Conservation (phyloP, 2,329 filamentous ascomycete species). For the Dothistroma pini region DNA sequence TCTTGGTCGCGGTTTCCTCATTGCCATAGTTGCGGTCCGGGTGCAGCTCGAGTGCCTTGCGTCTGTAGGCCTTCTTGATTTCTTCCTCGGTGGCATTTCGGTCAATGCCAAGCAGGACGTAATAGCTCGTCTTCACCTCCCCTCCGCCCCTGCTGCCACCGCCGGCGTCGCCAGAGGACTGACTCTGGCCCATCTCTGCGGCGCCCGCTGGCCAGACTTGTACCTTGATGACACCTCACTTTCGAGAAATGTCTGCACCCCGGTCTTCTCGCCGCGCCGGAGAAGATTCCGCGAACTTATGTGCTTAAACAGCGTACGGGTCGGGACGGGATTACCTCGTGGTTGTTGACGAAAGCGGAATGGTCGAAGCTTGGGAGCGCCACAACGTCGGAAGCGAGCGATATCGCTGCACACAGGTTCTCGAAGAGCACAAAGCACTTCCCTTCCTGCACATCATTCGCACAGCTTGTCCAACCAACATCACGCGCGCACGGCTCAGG, state of each 20-base stretch:
- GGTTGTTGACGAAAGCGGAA: background rate
- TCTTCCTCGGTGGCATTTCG: constrained; percentile 75
- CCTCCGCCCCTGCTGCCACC: constrained; percentile 25
- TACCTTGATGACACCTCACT: background rate
- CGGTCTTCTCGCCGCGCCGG: background rate
- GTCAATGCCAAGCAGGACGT: constrained; percentile 75
- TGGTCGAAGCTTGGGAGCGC: background rate
- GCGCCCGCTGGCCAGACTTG: background rate
- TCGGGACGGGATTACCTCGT: background rate
- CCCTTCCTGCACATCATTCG: background rate
- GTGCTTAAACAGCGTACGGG: background rate
- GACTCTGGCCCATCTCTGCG: constrained; percentile 44
- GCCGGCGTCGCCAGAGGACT: constrained; percentile 37
- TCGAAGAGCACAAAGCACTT: too few species aligned
- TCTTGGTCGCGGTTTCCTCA: constrained; percentile 73
- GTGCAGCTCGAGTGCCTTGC: constrained; percentile 87
- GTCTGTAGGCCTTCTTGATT: constrained; percentile 92
- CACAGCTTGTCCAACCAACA: background rate
- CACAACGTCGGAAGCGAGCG: background rate
- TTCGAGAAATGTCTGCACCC: background rate
- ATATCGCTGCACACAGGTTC: too few species aligned
- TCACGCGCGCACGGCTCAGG: background rate
- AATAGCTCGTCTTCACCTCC: constrained; percentile 70
- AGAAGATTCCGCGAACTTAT: background rate
- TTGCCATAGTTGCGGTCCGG: constrained; percentile 91